These are phyloP conservation scores for Neofusicoccum sp. DNA, from an alignment of 2,329 filamentous ascomycete genomes.

Conservation along the genomic window DNA sequence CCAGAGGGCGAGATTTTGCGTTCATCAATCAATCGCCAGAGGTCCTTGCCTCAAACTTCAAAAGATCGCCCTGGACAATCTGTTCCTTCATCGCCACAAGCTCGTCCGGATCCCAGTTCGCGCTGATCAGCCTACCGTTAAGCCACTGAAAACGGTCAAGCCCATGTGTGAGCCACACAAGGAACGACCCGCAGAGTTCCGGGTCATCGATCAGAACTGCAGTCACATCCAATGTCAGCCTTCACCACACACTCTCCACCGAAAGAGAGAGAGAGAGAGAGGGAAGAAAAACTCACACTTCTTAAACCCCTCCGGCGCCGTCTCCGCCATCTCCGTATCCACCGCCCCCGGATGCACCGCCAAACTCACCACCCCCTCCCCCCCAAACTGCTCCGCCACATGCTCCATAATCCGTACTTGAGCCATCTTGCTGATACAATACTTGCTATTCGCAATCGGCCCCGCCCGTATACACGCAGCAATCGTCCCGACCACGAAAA, in stretches of 20 bases:
- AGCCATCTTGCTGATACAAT: constrained; percentile 42
- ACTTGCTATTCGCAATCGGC: constrained; percentile 44
- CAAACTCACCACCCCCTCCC: constrained; percentile 32
- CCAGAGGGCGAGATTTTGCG: too few species aligned
- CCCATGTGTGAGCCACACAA: constrained; percentile 8
- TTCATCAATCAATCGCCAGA: too few species aligned
- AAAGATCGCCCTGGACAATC: constrained; percentile 28
- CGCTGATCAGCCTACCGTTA: constrained; percentile 15
- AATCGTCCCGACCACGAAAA: constrained; percentile 31
- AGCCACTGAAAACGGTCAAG: neutral
- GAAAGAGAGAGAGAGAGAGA: neutral
- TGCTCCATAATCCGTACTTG: constrained; percentile 43
- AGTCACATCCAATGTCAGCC: constrained; percentile 44
- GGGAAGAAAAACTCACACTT: neutral
- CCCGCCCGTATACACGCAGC: constrained; percentile 41
- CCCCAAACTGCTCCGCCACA: constrained; percentile 37
- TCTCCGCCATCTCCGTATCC: constrained; percentile 38
- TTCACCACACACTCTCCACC: neutral
- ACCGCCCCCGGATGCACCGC: constrained; percentile 43
- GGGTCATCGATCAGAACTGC: constrained; percentile 13
- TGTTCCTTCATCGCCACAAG: constrained; percentile 27
- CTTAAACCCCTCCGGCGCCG: constrained; percentile 27
- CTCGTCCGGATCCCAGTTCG: constrained; percentile 30
- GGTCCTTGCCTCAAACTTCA: constrained; percentile 25
- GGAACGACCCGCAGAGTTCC: constrained; percentile 20